Base-by-base conservation (phyloP, 2,329 filamentous ascomycete species). In the Acephala macrosclerotiorum region DNA sequence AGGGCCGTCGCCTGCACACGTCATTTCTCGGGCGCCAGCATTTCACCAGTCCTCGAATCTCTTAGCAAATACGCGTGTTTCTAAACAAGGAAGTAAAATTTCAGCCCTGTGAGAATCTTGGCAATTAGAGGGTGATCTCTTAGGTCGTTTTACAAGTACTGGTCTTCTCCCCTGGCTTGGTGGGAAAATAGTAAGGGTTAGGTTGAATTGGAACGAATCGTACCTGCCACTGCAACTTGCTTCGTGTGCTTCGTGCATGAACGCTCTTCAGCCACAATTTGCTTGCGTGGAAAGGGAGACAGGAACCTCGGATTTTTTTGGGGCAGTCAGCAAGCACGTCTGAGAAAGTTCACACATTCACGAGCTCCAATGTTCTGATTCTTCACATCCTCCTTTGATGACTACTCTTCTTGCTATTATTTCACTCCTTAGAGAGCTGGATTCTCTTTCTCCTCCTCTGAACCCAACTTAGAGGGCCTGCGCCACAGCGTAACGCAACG, bases 401-500 rank as follows among this genome's bases (percentile, higher is more conserved):
- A 53, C 3, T 12, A 12, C 9, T 53, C 14, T 53, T 53, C 25
- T 29, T 33, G 29, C 25, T 53, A 11, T 18, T 29, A 16, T 11
- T 53, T 33, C 11, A 29, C 49, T 29, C 49, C 25, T 22, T 53
- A 53, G 22, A 53, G 45, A 49, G 45, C 4, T 6, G 8, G 6
- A 2, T n/a, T 49, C 49, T 53, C 49, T 33, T 49, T 20, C 6
- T 33, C 6, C 49, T 29, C 12, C 14, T 29, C n/a, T 33, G 14
- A 33, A 26, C 4, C 6, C 11, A 53, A 5, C 12, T 49, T 25
- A 22, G n/a, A 22, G 18, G 36, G 20, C 45, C 45, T 22, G 45
- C n/a, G 45, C 45, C 45, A 25, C 45, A 49, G 20, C 45, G 45
- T 25, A 53, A 33, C 49, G 25, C 49, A 53, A 53, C 49, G 49